Conservation (phyloP, 2,329 filamentous ascomycete genomes). For the Talaromyces verruculosus region DNA sequence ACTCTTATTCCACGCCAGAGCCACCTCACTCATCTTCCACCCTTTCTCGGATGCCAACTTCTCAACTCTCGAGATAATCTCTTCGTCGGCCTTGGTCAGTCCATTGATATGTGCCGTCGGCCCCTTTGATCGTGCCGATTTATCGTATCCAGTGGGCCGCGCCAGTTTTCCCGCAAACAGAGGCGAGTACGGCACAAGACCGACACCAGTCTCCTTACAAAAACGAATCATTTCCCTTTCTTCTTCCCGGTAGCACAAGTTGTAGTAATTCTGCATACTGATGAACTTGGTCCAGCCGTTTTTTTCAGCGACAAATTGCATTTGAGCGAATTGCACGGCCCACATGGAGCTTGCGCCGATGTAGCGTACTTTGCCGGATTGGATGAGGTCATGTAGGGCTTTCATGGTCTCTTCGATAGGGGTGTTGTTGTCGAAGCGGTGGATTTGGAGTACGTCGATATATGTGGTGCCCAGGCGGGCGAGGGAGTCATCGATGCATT, state of each 20-base stretch:
- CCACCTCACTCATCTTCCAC: conserved; percentile 33
- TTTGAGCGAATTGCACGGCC: conserved; percentile 43
- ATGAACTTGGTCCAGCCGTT: conserved; percentile 60
- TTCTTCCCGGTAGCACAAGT: conserved; percentile 62
- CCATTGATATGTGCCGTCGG: neutral
- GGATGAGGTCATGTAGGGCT: conserved; percentile 45
- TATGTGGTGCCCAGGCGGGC: conserved; percentile 48
- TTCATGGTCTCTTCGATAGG: conserved; percentile 13
- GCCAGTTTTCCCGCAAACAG: conserved; percentile 18
- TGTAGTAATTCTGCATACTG: conserved; percentile 41
- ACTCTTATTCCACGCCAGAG: conserved; percentile 45
- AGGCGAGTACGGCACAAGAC: conserved; percentile 39
- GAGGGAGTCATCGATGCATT: conserved; percentile 48
- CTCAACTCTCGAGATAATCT: conserved; percentile 44
- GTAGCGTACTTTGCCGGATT: conserved; percentile 36
- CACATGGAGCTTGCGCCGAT: conserved; percentile 39
- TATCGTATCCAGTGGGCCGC: neutral
- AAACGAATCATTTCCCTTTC: conserved; percentile 57
- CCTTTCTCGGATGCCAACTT: conserved; percentile 48
- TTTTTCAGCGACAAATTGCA: conserved; percentile 58
- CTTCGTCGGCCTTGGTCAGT: neutral
- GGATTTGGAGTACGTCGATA: conserved; percentile 38
- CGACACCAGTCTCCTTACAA: conserved; percentile 51
- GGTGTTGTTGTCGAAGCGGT: neutral
- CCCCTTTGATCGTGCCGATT: neutral